Base-by-base conservation (phyloP, 371 early-diverging fungal species). In the Mortierella sp. region DNA sequence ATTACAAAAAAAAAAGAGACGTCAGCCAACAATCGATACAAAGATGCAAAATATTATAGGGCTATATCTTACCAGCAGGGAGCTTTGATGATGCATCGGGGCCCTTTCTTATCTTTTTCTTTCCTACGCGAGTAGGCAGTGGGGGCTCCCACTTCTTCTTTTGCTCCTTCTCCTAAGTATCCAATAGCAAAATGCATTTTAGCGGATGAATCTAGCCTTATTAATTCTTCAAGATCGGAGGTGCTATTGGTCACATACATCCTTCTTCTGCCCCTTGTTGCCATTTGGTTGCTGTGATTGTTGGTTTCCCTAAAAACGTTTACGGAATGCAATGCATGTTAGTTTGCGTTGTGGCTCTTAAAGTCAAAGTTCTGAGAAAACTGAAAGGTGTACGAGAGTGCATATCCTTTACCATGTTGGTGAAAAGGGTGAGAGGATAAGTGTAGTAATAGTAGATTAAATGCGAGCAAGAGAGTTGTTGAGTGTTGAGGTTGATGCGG, bases 91-190 rank as follows among this genome's bases (percentile, higher is more conserved):
- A 87, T 26, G 98, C 89, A 75, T 97, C 97, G 34, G 97, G 96
- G 56, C 99, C 99, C 86, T 91, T 92, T 90, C 95, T 96, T 43
- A 80, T 62, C 94, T 97, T 97, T 92, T 95, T 96, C 87, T 95
- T 96, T 64, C 99, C 99, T 26, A 98, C 96, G 49, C 98, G 92
- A 15, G 99, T 98, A 28, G 99, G 98, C 43, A 97, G 90, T 29
- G 99, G 98, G 40, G 98, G 99, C 85, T 98, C 98, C 97, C 97
- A 99, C 88, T 97, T 97, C 85, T 98, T 98, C 93, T 96, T 93
- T 87, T 93, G 93, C 60, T 94, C 91, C 71, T 92, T 90, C 13
- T 92, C 91, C 91, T 92, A 77, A 23, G 57, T 34, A 1, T 23
- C 10, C 31, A 17, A 43, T 17, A 47, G 17, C 47, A 47, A 47